These are phyloP conservation scores for Rhodocollybia butyracea DNA, from an alignment of 768 basidiomycete species.

Conservation along the genomic window DNA sequence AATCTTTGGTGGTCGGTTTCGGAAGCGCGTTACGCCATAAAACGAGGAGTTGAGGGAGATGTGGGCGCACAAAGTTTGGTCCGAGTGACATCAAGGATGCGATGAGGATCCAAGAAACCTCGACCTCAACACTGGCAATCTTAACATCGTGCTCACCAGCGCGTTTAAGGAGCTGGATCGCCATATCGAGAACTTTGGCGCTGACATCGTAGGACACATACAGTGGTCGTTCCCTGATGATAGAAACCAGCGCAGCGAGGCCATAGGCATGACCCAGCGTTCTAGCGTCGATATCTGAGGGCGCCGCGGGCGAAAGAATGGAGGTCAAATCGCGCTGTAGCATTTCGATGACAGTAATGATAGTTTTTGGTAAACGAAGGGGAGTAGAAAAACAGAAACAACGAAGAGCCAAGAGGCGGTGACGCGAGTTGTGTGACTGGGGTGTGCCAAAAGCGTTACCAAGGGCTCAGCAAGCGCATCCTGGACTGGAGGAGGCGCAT, in stretches of 20 bases:
- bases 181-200: constrained; percentile 87
- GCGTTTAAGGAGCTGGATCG: constrained; percentile 84
- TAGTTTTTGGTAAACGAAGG: constrained; percentile 74
- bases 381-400: constrained; percentile 92
- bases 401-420: constrained; percentile 82
- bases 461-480: constrained; percentile 86
- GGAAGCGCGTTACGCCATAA: constrained; percentile 97
- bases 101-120: constrained; percentile 92
- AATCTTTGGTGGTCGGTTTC: constrained; percentile 90
- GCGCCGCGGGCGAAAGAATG: constrained; percentile 67
- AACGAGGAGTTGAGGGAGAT: constrained; percentile 90
- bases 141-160: constrained; percentile 89
- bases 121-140: constrained; percentile 79
- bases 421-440: constrained; percentile 83
- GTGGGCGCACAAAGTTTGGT: constrained; percentile 89
- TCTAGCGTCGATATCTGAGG: constrained; percentile 66
- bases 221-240: constrained; percentile 83
- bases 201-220: constrained; percentile 95
- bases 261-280: constrained; percentile 89
- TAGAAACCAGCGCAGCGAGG: constrained; percentile 80
- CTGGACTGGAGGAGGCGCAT: constrained; percentile 88
- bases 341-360: constrained; percentile 74
- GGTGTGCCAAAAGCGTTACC: constrained; percentile 81
- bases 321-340: constrained; percentile 80
- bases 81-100: constrained; percentile 90